Percentiles rank a stretch among this genome's conserved stretches.
Conservation (phyloP, 1,284 basidiomycete genomes). For the Quambalaria eucalypti region DNA sequence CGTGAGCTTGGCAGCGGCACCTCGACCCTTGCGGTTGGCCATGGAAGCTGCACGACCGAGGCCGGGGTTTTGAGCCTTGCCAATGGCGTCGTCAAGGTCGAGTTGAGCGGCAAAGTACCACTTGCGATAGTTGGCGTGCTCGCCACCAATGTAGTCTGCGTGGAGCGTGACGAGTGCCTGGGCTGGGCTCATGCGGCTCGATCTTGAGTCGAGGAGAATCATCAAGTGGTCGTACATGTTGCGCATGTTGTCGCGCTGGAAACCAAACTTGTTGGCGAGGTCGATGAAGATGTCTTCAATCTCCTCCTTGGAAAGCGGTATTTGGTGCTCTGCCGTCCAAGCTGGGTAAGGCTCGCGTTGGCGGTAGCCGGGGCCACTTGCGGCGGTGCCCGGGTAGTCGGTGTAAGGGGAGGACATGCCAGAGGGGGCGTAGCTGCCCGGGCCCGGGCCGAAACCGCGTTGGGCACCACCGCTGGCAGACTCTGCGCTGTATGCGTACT, state of each 20-base stretch:
- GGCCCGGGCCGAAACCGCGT: conserved; percentile 19
- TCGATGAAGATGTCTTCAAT: conserved; percentile 98
- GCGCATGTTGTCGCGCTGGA: conserved; percentile 68
- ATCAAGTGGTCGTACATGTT: conserved; percentile 90
- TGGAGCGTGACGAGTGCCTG: conserved; percentile 84
- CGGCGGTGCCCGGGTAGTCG: conserved; percentile 13
- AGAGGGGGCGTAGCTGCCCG: conserved; percentile 34
- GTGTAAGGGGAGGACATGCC: conserved; percentile 30
- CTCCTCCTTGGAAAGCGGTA: conserved; percentile 94
- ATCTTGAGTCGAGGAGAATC: conserved; percentile 73
- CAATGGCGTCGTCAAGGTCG: conserved; percentile 94
- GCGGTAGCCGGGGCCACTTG: conserved; percentile 20
- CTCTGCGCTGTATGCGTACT: conserved; percentile 26
- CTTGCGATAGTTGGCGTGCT: conserved; percentile 48
- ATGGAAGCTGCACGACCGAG: conserved; percentile 73
- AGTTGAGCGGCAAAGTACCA: conserved; percentile 99
- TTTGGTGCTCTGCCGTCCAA: conserved; percentile 82
- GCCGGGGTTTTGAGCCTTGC: conserved; percentile 81
- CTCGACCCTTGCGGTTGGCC: conserved; percentile 53
- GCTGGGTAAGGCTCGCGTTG: conserved; percentile 72
- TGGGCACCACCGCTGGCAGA: conserved; percentile 16
- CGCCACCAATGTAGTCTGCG: conserved; percentile 96
- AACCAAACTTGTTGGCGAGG: conserved; percentile 96
- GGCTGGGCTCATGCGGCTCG: conserved; percentile 79
- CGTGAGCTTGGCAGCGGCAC: conserved; percentile 52